Base-by-base conservation (phyloP, 805 yeast species). In the Candida ipomoeae region DNA sequence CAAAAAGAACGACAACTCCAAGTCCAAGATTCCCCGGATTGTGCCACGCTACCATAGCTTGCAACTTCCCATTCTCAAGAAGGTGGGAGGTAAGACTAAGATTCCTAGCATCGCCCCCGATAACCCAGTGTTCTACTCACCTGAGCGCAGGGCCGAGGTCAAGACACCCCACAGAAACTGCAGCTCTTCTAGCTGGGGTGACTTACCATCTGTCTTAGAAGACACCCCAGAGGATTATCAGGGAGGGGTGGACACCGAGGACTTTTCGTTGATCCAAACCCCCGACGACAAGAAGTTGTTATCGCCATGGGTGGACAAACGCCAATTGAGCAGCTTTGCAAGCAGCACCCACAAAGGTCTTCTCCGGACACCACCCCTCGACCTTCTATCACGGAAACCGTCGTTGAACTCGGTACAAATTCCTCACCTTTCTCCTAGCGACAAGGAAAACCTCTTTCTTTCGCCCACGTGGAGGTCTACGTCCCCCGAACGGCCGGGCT, bases 401-500 rank as follows among this genome's bases (percentile, higher is more conserved):
- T 49, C 63, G 6, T 52, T 62, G 14, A 50, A 39, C 20, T 55
- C 50, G 8, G 32, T 51, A 36, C 39, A 37, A 6, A 60, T 61
- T 34, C 66, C 66, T 3, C 55, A 61, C 40, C 52, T 63, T 34
- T 37, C 62, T 5, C 61, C 45, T 14, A 42, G 31, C 31, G 45
- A 42, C 38, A 21, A 42, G 31, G 52, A 42, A 20, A 46, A 44
- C 40, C 40, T 44, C 33, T 44, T 44, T 29, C 26, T 51, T 15
- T 44, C 53, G 8, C 36, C 45, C 18, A 48, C 47, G 23, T 52
- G 57, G 56, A 52, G 57, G 31, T 62, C 65, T 11, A 56, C 68
- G 6, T 67, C 73, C 1, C 72, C 74, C 2, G 72, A 68, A 31
- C 52, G 73, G 41, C 74, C 75, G 0, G 46, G 58, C 2, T 64